Percentiles rank a stretch among this genome's conserved stretches.
phyloP scores from a whole-genome alignment of 2,329 filamentous ascomycete species.

The Arthrinium puccinioides region DNA sequence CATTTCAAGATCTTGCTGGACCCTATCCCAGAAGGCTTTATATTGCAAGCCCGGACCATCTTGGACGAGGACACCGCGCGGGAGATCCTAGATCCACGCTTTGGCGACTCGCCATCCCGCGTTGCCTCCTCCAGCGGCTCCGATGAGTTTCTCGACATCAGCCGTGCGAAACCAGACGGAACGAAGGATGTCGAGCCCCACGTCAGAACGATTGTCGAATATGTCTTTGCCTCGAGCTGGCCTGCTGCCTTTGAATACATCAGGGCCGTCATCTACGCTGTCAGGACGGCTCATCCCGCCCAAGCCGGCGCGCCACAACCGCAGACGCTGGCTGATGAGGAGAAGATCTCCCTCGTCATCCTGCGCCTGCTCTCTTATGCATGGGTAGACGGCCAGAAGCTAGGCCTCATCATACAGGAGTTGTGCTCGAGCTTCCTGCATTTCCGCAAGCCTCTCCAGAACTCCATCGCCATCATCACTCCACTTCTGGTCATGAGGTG shows the following conservation, averaged over 20 bases:
- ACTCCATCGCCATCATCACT: constrained; percentile 53
- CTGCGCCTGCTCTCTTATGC: constrained; percentile 55
- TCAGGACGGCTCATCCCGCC: constrained; percentile 35
- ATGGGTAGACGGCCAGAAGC: constrained; percentile 56
- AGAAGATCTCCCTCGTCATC: constrained; percentile 43
- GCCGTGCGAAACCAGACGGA: constrained; percentile 23
- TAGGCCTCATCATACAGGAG: constrained; percentile 57
- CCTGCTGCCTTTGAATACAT: constrained; percentile 50
- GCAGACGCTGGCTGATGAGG: constrained; percentile 37
- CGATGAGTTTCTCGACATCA: constrained; percentile 27
- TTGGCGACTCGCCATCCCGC: constrained; percentile 15
- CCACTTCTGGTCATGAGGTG: constrained; percentile 58
- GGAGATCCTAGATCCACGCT: constrained; percentile 25
- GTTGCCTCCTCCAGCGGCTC: constrained; percentile 24
- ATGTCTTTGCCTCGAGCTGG: constrained; percentile 60
- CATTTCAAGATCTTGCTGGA: constrained; percentile 48
- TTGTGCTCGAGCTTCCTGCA: constrained; percentile 61
- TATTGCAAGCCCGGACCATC: constrained; percentile 48
- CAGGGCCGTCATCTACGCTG: constrained; percentile 41
- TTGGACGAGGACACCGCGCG: constrained; percentile 42
- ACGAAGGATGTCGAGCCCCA: constrained; percentile 42
- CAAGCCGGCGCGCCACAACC: constrained; percentile 31
- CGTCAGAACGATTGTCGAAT: constrained; percentile 53
- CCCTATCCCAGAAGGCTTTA: constrained; percentile 50
- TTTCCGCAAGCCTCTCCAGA: constrained; percentile 57